A percentile compares a stretch with the other conserved stretches of the same genome.
phyloP scores from a whole-genome alignment of 2,329 filamentous ascomycete species.

The Conoideocrella luteorostrata region DNA sequence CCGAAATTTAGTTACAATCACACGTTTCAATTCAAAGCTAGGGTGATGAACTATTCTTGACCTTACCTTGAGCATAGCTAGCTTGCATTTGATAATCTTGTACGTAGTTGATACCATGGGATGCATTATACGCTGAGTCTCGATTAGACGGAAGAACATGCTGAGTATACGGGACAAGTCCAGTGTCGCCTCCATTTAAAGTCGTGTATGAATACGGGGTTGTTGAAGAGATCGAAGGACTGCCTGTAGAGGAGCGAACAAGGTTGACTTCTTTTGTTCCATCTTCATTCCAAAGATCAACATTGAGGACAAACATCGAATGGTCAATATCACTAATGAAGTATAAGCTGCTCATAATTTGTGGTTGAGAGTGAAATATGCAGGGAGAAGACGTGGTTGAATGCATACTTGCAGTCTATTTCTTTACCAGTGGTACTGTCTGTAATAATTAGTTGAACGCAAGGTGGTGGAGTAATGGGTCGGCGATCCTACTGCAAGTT shows the following conservation, averaged over 20 bases:
- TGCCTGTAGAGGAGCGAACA: conserved; percentile 55
- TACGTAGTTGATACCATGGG: conserved; percentile 23
- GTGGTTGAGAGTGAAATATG: background rate
- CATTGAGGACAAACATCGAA: conserved; percentile 50
- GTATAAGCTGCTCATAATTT: background rate
- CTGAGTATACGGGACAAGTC: conserved; percentile 22
- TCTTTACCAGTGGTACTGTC: conserved; percentile 72
- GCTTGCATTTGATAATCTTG: conserved; percentile 26
- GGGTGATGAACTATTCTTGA: background rate
- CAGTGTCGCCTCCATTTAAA: conserved; percentile 33
- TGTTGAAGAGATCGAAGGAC: conserved; percentile 74
- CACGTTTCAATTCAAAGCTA: background rate
- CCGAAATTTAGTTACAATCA: background rate
- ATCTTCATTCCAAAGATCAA: conserved; percentile 62
- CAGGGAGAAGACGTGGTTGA: background rate
- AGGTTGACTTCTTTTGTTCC: conserved; percentile 60
- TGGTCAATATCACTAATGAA: conserved; percentile 30
- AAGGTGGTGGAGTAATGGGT: conserved; percentile 92
- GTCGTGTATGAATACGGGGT: conserved; percentile 66
- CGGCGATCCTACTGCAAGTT: conserved; percentile 64
- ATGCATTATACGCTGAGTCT: conserved; percentile 25
- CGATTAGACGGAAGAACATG: conserved; percentile 32
- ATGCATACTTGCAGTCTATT: conserved; percentile 70
- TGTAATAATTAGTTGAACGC: conserved; percentile 74
- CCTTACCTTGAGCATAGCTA: conserved; percentile 26